Percentiles rank a stretch among this genome's conserved stretches.
Conservation (phyloP, 352 stramenopile species). For the Lagenidium giganteum region DNA sequence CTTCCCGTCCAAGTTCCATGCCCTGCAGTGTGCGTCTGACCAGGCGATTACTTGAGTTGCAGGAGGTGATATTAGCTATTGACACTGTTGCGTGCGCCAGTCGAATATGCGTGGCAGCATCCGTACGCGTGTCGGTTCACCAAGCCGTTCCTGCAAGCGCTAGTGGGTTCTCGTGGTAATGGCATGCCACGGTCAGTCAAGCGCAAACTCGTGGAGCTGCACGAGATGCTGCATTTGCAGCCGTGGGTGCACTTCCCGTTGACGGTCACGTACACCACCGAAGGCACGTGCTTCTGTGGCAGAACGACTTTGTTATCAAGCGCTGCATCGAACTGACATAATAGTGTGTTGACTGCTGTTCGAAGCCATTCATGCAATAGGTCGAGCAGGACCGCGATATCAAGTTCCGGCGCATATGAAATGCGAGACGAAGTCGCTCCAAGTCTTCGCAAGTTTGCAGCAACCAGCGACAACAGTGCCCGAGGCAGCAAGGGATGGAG, state of each 20-base stretch:
- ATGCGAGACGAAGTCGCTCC: constrained; percentile 30
- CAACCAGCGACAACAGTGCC: constrained; percentile 5
- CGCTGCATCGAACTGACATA: too few relatives aligned
- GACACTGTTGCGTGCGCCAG: constrained; percentile 18
- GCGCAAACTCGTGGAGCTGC: constrained; percentile 64
- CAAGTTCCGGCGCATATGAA: constrained; percentile 23
- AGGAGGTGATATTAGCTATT: too few relatives aligned
- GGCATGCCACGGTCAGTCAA: constrained; percentile 55
- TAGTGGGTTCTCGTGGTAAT: constrained; percentile 31
- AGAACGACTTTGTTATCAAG: not conserved
- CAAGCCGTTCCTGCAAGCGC: constrained; percentile 21
- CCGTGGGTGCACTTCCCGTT: constrained; percentile 44
- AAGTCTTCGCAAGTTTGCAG: constrained; percentile 13
- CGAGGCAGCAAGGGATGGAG: not conserved
- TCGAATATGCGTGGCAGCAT: constrained; percentile 81
- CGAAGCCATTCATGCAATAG: constrained; percentile 31
- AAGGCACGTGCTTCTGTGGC: constrained; percentile 13
- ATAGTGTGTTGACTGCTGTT: too few relatives aligned
- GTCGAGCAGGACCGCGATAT: constrained; percentile 28
- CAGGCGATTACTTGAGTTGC: too few relatives aligned
- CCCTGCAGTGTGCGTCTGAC: constrained; percentile 70
- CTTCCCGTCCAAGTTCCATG: constrained; percentile 71
- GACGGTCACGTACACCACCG: constrained; percentile 46
- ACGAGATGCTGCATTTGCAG: constrained; percentile 52
- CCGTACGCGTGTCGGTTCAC: constrained; percentile 51